Conservation (phyloP, 192 early-diverging fungal genomes). For the Geosiphon pyriformis region DNA sequence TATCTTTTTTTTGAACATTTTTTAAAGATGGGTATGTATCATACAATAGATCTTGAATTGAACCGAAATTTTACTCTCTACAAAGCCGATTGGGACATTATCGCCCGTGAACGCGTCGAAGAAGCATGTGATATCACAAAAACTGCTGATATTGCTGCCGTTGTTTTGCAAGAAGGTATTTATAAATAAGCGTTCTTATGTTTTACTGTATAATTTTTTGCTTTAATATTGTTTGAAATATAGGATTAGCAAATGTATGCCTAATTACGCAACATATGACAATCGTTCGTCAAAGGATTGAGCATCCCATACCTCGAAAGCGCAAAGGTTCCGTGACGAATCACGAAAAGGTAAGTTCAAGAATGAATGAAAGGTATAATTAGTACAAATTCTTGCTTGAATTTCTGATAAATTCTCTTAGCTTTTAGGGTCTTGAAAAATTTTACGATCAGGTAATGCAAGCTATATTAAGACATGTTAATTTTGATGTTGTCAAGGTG, state of each 20-base stretch:
- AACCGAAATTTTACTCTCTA: conserved; percentile 81
- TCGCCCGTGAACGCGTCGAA: conserved; percentile 83
- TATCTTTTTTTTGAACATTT: conserved; percentile 9
- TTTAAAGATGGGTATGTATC: conserved; percentile 77
- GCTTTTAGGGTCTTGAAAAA: conserved; percentile 52
- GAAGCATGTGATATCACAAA: conserved; percentile 85
- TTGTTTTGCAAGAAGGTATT: conserved; percentile 76
- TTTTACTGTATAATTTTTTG: background rate
- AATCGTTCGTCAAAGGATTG: conserved; percentile 88
- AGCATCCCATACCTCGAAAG: conserved; percentile 87
- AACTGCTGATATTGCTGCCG: conserved; percentile 87
- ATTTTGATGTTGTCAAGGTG: conserved; percentile 94
- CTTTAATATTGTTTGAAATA: conserved; percentile 17
- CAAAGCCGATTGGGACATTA: conserved; percentile 92
- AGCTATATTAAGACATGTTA: conserved; percentile 79
- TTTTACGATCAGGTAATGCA: conserved; percentile 94
- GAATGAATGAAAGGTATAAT: too few species aligned
- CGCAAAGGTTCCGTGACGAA: conserved; percentile 83
- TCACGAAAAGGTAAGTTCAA: conserved; percentile 80
- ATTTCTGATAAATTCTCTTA: background rate
- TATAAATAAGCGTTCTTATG: background rate
- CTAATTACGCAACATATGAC: conserved; percentile 94
- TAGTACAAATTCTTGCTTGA: too few species aligned
- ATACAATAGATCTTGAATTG: conserved; percentile 91
- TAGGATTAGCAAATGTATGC: conserved; percentile 87